Percentiles rank a stretch among this genome's conserved stretches.
Conservation (phyloP, 2,329 filamentous ascomycete genomes). For the Akanthomyces lecanii region DNA sequence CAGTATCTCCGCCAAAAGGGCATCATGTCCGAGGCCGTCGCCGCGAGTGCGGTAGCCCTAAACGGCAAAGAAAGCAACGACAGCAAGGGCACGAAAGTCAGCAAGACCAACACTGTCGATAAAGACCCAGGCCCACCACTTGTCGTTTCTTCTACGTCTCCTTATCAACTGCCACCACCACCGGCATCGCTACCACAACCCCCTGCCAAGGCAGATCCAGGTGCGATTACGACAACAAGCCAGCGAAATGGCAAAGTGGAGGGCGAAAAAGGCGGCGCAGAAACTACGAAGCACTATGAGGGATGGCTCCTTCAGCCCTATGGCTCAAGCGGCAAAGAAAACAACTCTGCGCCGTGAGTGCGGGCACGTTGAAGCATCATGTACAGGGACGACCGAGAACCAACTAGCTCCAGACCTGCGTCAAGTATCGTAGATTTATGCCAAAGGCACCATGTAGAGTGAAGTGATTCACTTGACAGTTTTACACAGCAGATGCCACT, state of each 20-base stretch:
- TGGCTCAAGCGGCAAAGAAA: slow-evolving; percentile 25
- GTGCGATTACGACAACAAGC: background rate
- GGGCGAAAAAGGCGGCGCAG: slow-evolving; percentile 21
- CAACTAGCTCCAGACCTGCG: background rate
- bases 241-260: background rate
- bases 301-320: slow-evolving; percentile 37
- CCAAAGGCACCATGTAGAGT: background rate
- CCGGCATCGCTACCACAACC: slow-evolving; percentile 35
- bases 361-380: slow-evolving; percentile 8
- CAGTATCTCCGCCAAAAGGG: slow-evolving; percentile 60
- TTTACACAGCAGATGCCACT: background rate
- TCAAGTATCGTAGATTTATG: background rate
- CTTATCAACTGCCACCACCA: slow-evolving; percentile 29
- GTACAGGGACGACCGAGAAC: background rate
- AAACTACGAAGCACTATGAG: slow-evolving; percentile 33
- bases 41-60: slow-evolving; percentile 7
- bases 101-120: slow-evolving; percentile 8
- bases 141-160: slow-evolving; percentile 14
- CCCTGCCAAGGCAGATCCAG: slow-evolving; percentile 31
- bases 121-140: slow-evolving; percentile 25
- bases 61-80: slow-evolving; percentile 16
- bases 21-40: slow-evolving; percentile 35
- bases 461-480: background rate
- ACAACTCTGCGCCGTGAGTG: slow-evolving; percentile 9
- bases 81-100: slow-evolving; percentile 20